phyloP scores from a whole-genome alignment of 2,329 filamentous ascomycete genomes.

The Clonostachys byssicola region DNA sequence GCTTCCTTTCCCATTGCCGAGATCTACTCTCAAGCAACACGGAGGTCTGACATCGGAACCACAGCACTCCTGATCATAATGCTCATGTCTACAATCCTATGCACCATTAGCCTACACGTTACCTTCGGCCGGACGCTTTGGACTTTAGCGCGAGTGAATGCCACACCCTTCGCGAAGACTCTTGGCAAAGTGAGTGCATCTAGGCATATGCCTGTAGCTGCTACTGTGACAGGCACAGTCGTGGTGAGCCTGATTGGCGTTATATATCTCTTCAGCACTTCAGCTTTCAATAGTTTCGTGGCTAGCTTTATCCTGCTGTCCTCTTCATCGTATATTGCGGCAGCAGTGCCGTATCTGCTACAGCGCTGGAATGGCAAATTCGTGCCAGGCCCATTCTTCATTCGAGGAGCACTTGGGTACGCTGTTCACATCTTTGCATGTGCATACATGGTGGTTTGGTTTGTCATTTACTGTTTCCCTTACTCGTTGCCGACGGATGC shows the following conservation, averaged over 20 bases:
- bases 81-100: slow-evolving; percentile 26
- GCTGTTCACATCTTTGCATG: slow-evolving; percentile 45
- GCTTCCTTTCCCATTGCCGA: slow-evolving; percentile 60
- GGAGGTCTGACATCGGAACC: slow-evolving; percentile 39
- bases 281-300: slow-evolving; percentile 64
- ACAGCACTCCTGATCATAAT: slow-evolving; percentile 41
- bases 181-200: slow-evolving; percentile 19
- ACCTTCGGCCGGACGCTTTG: slow-evolving; percentile 32
- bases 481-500: slow-evolving; percentile 36
- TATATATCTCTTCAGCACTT: slow-evolving; percentile 61
- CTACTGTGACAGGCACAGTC: slow-evolving; percentile 42
- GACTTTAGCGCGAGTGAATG: slow-evolving; percentile 32
- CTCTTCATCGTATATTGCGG: slow-evolving; percentile 48
- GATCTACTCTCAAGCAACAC: slow-evolving; percentile 58
- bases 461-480: slow-evolving; percentile 62
- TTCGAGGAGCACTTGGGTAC: slow-evolving; percentile 43
- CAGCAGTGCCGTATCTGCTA: slow-evolving; percentile 54
- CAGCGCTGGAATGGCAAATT: slow-evolving; percentile 25
- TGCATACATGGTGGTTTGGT: slow-evolving; percentile 54
- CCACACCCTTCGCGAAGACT: slow-evolving; percentile 20
- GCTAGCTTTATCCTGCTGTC: slow-evolving; percentile 37
- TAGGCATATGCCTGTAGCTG: slow-evolving; percentile 28
- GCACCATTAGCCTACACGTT: slow-evolving; percentile 26
- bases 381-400: slow-evolving; percentile 51
- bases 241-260: slow-evolving; percentile 50